Evolutionary conservation across 345 rosid genomes (phyloP).

Genomic region (Citrus inodora): DNA sequence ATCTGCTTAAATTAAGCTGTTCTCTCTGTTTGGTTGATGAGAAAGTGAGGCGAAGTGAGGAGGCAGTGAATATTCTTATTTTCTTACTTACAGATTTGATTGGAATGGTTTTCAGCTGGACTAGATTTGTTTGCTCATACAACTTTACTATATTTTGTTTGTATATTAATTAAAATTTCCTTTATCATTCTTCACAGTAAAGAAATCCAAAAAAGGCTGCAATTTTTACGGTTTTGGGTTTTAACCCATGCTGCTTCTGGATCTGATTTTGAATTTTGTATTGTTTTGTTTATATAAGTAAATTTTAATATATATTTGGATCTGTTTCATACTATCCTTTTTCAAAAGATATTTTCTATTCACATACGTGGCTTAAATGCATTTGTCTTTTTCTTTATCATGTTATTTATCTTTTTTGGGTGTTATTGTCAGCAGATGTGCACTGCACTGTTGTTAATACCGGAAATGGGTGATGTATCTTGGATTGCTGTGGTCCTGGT

Average conservation of each 20-base stretch:
- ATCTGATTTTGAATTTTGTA: neutral
- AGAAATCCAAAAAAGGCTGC: neutral
- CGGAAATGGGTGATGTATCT: neutral
- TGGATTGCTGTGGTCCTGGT: slow-evolving; percentile 2
- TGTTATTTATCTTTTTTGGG: neutral
- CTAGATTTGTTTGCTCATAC: too few relatives aligned
- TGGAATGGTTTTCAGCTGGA: too few relatives aligned
- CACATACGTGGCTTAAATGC: neutral
- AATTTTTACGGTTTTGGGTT: neutral
- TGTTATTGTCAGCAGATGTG: neutral
- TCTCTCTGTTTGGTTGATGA: neutral
- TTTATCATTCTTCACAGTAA: neutral
- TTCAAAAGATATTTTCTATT: too few relatives aligned
- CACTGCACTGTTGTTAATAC: neutral
- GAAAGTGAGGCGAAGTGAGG: neutral
- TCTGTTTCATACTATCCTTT: neutral
- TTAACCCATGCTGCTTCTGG: neutral
- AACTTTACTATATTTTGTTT: too few relatives aligned
- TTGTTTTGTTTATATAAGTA: too few relatives aligned
- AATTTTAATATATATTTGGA: neutral
- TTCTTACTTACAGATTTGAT: too few relatives aligned
- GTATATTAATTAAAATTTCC: too few relatives aligned
- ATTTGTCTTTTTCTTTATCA: slow-evolving; percentile 6
- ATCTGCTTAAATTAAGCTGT: neutral
- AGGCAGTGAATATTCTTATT: neutral